Conservation (phyloP, 2,329 filamentous ascomycete genomes). For the Sodiomyces alkalinus region DNA sequence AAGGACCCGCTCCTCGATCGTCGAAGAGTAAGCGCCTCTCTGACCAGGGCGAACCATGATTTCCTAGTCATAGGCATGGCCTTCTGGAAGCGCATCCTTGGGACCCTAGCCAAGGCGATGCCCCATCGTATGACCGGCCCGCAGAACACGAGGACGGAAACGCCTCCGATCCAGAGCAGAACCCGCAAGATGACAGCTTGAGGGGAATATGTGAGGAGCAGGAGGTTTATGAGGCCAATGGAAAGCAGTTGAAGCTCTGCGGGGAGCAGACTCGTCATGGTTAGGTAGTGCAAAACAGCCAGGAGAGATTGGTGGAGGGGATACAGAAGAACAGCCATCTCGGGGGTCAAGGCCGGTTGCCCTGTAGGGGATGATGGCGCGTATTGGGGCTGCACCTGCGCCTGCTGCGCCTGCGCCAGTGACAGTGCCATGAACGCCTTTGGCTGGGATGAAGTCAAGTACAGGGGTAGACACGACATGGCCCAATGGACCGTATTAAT, state of each 20-base stretch:
- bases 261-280: constrained; percentile 74
- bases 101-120: constrained; percentile 72
- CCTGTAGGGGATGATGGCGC: no score
- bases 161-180: constrained; percentile 70
- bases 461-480: constrained; percentile 54
- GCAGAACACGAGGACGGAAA: constrained; percentile 60
- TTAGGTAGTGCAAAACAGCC: constrained; percentile 60
- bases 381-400: constrained; percentile 5
- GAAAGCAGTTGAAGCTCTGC: constrained; percentile 83
- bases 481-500: constrained; percentile 65
- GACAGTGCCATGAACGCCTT: neutral
- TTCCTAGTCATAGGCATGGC: constrained; percentile 22
- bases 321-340: constrained; percentile 53
- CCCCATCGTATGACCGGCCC: constrained; percentile 67
- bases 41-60: constrained; percentile 20
- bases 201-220: constrained; percentile 63
- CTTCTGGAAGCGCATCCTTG: constrained; percentile 75
- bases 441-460: constrained; percentile 2
- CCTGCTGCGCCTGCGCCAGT: constrained; percentile 14
- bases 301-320: constrained; percentile 71
- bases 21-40: constrained; percentile 28
- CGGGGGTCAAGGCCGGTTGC: constrained; percentile 22
- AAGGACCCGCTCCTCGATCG: constrained; percentile 26
- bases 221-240: constrained; percentile 63
- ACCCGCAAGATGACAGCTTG: constrained; percentile 77